Evolutionary conservation across 192 early-diverging fungal species (phyloP), one percentile per base, ranked within the genome.

Genomic region (Coemansia sp.): DNA sequence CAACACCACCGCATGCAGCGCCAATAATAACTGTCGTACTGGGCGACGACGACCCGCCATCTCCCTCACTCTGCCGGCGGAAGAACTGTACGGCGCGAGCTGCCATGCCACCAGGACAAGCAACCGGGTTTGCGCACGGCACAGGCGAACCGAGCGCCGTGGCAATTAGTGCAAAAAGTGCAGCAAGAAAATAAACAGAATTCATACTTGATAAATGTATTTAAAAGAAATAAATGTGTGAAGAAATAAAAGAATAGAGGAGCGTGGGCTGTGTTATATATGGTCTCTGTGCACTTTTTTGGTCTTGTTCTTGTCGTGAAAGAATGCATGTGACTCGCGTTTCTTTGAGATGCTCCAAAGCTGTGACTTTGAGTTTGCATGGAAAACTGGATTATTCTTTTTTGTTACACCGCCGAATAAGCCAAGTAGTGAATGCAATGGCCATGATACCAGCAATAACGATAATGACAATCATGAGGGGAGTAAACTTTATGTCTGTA

Each of bases 401-500:
- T 49, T 49, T 49, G 4, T n/a, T 17, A 4, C 47, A 49, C 47
- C 32, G 32, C 6, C 32, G 32, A 8, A 35, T 6, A 35, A 35
- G 32, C 32, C 32, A 35, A 35, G 32, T 35, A 25, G 9, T 25
- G 17, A 53, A 53, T 9, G 51, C 51, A 29, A 55, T 14, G 4
- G 53, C 53, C 53, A 55, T 25, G 23, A 55, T 25, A 1, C 15
- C 29, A 3, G 53, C 53, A 55, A 55, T 12, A 17, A 25, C 53
- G 4, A 55, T 55, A 8, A 55, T 55, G 12, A 25, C 53, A 55
- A 55, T 55, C 25, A 55, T 17, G 7, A 55, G 6, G 9, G 53
- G 53, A 7, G 53, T 17, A 55, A 55, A 55, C 15, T 24, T 9
- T 5, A 55, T 29, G 23, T 55, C 27, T 21, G 9, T 55, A 29